Base-by-base conservation (phyloP, 139 green algal genomes). In the Chlamydomonas sp. region DNA sequence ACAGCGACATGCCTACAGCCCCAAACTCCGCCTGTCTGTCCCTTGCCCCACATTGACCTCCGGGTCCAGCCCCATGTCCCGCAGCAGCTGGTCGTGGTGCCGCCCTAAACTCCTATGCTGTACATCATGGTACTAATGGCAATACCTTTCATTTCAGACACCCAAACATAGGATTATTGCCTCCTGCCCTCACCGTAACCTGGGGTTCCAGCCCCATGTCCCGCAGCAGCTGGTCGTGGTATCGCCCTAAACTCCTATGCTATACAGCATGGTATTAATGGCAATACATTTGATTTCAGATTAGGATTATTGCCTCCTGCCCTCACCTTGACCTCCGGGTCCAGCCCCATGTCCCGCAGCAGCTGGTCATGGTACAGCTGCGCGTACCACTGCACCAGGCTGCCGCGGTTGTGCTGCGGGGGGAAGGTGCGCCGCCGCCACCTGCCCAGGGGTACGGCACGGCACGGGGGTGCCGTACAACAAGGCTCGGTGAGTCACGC, bases 321-420 rank as follows among this genome's bases (percentile, higher is more conserved):
- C 18, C 78, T 0, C n/a, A 79, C 71, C 82, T 87, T 73, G 31
- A 80, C 71, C 4, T 67, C 4, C 5, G 3, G 7, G 2, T 61
- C 61, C 62, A 92, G 85, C 6, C 68, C 74, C 60, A 89, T 64
- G 59, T 88, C 90, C 1, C 68, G 16, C 63, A 92, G 20, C 72
- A 93, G 78, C 77, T 90, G 89, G 7, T 72, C 78, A 71, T 80
- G 85, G 66, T 85, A 91, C 10, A 59, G 59, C 63, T 15, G 16
- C 16, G 57, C 78, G 82, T 83, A 91, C 84, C 83, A 79, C 69
- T 87, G 83, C 10, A 89, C 57, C 61, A 80, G 77, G 59, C 74
- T 58, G 20, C 63, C 83, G 4, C 88, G 78, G 84, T 86, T 81
- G 77, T 68, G 82, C 60, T 80, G 85, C 17, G 67, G 16, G 0